These are phyloP conservation scores for Abrus precatorius DNA, from an alignment of 306 rosid genomes.

Conservation along the genomic window DNA sequence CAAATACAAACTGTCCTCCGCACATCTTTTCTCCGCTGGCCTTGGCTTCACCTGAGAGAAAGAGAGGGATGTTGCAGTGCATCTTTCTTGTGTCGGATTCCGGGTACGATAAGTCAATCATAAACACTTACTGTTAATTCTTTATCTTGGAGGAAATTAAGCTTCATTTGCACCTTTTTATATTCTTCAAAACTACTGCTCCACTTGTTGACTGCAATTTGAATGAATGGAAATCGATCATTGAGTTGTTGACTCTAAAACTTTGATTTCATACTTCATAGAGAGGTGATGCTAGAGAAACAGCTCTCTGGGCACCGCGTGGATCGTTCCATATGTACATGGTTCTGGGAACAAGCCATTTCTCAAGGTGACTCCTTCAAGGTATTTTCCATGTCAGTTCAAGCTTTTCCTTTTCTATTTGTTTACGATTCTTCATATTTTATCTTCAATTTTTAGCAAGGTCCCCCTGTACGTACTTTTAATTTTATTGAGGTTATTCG, in stretches of 20 bases:
- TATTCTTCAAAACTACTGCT: not conserved
- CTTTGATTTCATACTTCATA: slow-evolving; percentile 43
- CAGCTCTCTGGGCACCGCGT: slow-evolving; percentile 92
- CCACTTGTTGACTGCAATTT: not conserved
- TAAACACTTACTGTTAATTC: not conserved
- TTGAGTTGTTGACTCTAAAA: not conserved
- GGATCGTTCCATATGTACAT: slow-evolving; percentile 89
- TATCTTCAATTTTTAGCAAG: no score
- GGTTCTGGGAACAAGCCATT: slow-evolving; percentile 90
- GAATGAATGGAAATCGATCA: slow-evolving; percentile 15
- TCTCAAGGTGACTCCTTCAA: slow-evolving; percentile 82
- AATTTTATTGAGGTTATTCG: not conserved
- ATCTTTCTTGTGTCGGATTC: slow-evolving; percentile 92
- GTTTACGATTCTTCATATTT: not conserved
- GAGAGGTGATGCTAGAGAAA: slow-evolving; percentile 95
- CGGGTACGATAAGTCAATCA: slow-evolving; percentile 59
- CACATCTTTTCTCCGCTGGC: not conserved
- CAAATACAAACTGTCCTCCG: not conserved
- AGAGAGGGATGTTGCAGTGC: slow-evolving; percentile 83
- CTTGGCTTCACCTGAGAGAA: not conserved
- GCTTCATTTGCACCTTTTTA: not conserved
- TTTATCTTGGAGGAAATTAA: not conserved
- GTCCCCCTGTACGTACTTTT: not conserved
- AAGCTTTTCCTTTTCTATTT: slow-evolving; percentile 13
- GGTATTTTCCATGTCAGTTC: slow-evolving; percentile 52